Conservation (phyloP, 345 rosid species). For the Firmiana major region DNA sequence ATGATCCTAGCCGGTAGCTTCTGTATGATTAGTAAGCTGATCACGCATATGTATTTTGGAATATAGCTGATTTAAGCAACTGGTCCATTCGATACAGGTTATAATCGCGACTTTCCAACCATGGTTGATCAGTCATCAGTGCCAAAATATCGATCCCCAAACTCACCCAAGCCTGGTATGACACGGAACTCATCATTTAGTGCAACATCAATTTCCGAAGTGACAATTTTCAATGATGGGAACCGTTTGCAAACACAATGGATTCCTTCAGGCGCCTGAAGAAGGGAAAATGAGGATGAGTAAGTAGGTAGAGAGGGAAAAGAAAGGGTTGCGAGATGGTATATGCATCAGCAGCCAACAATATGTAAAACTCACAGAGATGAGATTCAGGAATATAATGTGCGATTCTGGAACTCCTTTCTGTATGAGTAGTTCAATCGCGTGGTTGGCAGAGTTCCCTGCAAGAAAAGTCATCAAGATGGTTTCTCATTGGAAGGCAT, state of each 20-base stretch:
- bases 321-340: not conserved
- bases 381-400: conserved; percentile 86
- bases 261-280: conserved; percentile 96
- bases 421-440: conserved; percentile 73
- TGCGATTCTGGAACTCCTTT: conserved; percentile 96
- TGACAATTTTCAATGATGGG: conserved; percentile 81
- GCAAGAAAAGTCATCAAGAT: conserved; percentile 12
- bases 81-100: conserved; percentile 1
- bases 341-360: not conserved
- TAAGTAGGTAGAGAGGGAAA: not conserved
- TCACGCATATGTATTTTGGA: not conserved
- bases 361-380: conserved; percentile 55
- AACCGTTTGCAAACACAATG: conserved; percentile 77
- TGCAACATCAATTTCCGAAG: conserved; percentile 84
- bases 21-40: not conserved
- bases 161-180: conserved; percentile 96
- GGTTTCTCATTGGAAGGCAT: not conserved
- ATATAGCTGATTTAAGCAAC: not conserved
- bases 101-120: not conserved
- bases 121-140: conserved; percentile 60
- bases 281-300: conserved; percentile 1
- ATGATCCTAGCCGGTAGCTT: not conserved
- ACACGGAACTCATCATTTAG: conserved; percentile 84
- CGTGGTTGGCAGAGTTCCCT: conserved; percentile 97
- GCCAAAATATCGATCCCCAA: conserved; percentile 93